phyloP scores from a whole-genome alignment of 192 early-diverging fungal species.

The Rhizoclosmatium sp. region DNA sequence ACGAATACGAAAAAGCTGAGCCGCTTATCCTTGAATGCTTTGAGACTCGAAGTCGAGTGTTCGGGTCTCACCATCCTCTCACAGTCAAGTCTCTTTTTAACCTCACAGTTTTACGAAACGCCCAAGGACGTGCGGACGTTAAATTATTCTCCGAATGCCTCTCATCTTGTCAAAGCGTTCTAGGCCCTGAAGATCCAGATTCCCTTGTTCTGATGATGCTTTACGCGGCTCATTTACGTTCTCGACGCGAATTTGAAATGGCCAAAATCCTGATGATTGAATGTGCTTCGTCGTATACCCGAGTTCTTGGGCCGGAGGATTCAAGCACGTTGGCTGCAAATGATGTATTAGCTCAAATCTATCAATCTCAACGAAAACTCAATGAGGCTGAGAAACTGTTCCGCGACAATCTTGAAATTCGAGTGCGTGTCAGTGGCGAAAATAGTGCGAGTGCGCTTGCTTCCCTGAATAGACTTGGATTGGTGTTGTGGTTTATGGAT shows the following conservation, averaged over 20 bases:
- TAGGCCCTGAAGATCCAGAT: too few species aligned
- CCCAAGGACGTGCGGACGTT: too few species aligned
- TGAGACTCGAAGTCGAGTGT: background rate
- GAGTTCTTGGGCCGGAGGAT: background rate
- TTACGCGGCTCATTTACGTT: too few species aligned
- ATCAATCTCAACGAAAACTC: background rate
- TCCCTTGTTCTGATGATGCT: too few species aligned
- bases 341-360: slow-evolving; percentile 4
- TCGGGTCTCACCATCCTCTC: too few species aligned
- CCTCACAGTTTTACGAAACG: too few species aligned
- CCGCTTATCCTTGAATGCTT: background rate
- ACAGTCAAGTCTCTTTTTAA: too few species aligned
- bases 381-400: background rate
- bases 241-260: too few species aligned
- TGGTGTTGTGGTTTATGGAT: background rate
- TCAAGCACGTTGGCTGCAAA: background rate
- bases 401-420: background rate
- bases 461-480: background rate
- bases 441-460: background rate
- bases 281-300: too few species aligned
- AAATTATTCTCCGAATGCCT: too few species aligned
- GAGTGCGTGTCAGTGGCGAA: slow-evolving; percentile 5
- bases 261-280: too few species aligned
- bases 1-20: background rate
- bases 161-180: too few species aligned